Evolutionary conservation across 2,329 filamentous ascomycete species (phyloP).

Genomic region (Diaporthe citrichinensis): DNA sequence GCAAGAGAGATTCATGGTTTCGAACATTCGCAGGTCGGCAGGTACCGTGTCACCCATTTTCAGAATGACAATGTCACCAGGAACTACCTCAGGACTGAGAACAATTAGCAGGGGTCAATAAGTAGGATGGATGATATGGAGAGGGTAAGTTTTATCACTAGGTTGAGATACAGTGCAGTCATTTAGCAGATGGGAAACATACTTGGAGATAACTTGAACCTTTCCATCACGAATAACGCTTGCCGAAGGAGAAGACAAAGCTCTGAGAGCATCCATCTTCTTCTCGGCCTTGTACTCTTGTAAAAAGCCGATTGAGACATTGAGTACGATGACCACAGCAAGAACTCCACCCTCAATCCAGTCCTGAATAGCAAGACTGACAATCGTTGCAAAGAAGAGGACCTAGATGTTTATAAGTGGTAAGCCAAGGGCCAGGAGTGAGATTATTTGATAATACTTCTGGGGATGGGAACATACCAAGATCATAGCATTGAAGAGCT

Average conservation of each 20-base stretch:
- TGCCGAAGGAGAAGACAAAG: conserved; percentile 74
- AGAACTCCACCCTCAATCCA: conserved; percentile 53
- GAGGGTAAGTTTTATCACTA: not conserved
- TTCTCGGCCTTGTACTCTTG: conserved; percentile 76
- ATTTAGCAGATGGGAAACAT: conserved; percentile 50
- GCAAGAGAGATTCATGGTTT: conserved; percentile 83
- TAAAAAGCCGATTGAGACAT: conserved; percentile 77
- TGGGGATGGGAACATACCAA: conserved; percentile 62
- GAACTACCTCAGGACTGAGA: conserved; percentile 73
- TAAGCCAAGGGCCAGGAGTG: conserved; percentile 56
- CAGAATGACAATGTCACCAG: conserved; percentile 78
- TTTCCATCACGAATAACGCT: conserved; percentile 73
- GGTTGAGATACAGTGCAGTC: not conserved
- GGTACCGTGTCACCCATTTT: conserved; percentile 83
- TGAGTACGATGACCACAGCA: conserved; percentile 64
- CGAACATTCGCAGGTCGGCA: conserved; percentile 78
- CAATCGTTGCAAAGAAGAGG: conserved; percentile 82
- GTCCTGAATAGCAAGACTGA: conserved; percentile 75
- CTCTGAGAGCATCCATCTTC: conserved; percentile 75
- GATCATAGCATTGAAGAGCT: conserved; percentile 85
- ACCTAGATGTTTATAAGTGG: conserved; percentile 69
- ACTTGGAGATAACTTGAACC: conserved; percentile 70
- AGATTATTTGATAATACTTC: not conserved
- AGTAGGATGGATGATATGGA: not conserved
- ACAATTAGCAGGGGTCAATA: conserved; percentile 32